Evolutionary conservation across 768 basidiomycete species (phyloP).

Genomic region (Hypsizygus marmoreus): DNA sequence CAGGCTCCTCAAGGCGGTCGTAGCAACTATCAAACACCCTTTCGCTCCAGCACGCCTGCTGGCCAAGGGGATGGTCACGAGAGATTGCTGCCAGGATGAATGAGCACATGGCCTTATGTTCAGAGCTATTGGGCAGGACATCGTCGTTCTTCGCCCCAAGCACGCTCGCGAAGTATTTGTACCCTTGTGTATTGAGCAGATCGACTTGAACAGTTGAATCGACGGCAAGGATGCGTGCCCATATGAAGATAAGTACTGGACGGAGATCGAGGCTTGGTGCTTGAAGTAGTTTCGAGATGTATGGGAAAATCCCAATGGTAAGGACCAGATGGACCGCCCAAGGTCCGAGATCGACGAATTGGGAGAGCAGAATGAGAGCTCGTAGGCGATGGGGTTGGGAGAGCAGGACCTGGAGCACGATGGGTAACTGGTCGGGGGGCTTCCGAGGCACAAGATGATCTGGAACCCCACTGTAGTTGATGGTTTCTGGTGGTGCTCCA

Average conservation of each 20-base stretch:
- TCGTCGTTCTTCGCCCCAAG: conserved; percentile 69
- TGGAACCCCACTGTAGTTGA: conserved; percentile 19
- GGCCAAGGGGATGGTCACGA: conserved; percentile 86
- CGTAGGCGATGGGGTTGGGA: conserved; percentile 95
- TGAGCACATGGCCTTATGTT: conserved; percentile 98
- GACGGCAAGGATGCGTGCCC: conserved; percentile 97
- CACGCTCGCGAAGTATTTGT: conserved; percentile 83
- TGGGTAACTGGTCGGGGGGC: conserved; percentile 96
- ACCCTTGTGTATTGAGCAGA: conserved; percentile 79
- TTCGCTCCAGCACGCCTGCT: conserved; percentile 80
- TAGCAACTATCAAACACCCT: conserved; percentile 87
- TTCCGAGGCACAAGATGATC: conserved; percentile 76
- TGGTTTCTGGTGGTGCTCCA: conserved; percentile 10
- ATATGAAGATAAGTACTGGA: conserved; percentile 97
- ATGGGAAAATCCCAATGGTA: conserved; percentile 97
- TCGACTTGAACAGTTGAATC: conserved; percentile 92
- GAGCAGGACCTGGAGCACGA: conserved; percentile 94
- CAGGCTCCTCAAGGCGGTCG: conserved; percentile 81
- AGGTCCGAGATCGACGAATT: conserved; percentile 97
- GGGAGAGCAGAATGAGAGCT: conserved; percentile 92
- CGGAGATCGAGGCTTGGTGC: conserved; percentile 94
- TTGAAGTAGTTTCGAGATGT: conserved; percentile 94
- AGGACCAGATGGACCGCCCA: conserved; percentile 98
- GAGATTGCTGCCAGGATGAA: conserved; percentile 91
- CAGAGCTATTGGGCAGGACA: conserved; percentile 87